Evolutionary conservation across 805 yeast species (phyloP).

Genomic region (Candida taoyuanica): DNA sequence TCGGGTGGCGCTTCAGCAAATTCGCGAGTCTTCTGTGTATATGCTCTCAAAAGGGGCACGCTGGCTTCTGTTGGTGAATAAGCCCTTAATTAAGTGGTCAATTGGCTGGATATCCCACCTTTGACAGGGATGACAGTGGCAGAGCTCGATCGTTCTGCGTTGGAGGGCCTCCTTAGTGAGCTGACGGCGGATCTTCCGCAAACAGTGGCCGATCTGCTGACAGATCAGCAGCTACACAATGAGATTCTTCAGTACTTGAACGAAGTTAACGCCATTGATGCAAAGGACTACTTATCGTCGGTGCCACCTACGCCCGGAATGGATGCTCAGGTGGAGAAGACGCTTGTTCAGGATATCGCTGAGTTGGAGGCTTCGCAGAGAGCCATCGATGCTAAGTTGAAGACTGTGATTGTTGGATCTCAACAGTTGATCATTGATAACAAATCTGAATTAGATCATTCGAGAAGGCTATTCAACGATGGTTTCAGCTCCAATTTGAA

Average conservation of each 20-base stretch:
- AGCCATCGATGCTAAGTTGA: conserved; percentile 41
- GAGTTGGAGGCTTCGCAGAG: conserved; percentile 60
- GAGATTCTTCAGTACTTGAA: conserved; percentile 32
- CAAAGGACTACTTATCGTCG: conserved; percentile 39
- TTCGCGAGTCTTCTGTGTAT: no score
- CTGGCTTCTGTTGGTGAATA: no score
- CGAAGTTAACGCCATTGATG: conserved; percentile 44
- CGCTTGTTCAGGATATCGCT: conserved; percentile 66
- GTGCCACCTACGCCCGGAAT: conserved; percentile 37
- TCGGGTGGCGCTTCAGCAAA: no score
- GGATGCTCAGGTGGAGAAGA: conserved; percentile 23
- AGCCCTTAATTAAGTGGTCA: background rate
- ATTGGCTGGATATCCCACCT: background rate
- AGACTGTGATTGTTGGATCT: conserved; percentile 32
- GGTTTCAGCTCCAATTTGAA: conserved; percentile 30
- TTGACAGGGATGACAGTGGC: no score
- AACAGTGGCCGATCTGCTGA: conserved; percentile 23
- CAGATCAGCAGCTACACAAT: conserved; percentile 32
- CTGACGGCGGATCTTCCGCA: conserved; percentile 27
- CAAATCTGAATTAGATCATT: conserved; percentile 34
- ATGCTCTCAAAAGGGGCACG: no score
- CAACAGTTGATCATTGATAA: conserved; percentile 38
- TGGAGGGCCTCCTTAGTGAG: conserved; percentile 34
- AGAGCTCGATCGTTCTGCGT: conserved; percentile 14
- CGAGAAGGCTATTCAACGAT: conserved; percentile 29